These are phyloP conservation scores for Arabidopsis suecica DNA, from an alignment of 345 rosid genomes.

Conservation along the genomic window DNA sequence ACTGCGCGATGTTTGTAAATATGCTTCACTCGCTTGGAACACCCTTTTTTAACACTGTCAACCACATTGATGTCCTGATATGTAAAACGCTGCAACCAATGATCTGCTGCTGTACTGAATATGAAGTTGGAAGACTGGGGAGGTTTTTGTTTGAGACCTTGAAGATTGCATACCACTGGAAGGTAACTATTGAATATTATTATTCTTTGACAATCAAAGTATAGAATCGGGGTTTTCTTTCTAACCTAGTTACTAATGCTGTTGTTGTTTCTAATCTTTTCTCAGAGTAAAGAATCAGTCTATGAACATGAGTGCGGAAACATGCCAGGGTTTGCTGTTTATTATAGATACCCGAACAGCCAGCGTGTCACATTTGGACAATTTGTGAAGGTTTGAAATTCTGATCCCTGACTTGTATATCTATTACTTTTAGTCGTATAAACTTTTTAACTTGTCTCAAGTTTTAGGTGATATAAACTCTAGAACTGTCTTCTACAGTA, in stretches of 20 bases:
- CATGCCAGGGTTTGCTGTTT: conserved; percentile 99
- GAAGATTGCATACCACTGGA: conserved; percentile 97
- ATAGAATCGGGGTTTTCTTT: background rate
- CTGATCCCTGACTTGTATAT: conserved; percentile 10
- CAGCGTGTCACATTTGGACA: conserved; percentile 98
- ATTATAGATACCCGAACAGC: conserved; percentile 93
- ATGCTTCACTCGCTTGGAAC: conserved; percentile 98
- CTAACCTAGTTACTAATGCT: conserved; percentile 30
- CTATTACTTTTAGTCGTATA: conserved; percentile 3
- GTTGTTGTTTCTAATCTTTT: conserved; percentile 32
- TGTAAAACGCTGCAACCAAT: conserved; percentile 98
- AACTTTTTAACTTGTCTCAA: conserved; percentile 2
- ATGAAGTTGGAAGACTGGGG: conserved; percentile 97
- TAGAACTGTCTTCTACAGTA: background rate
- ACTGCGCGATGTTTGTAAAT: conserved; percentile 98
- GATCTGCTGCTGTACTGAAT: conserved; percentile 99
- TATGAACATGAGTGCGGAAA: conserved; percentile 97
- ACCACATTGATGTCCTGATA: conserved; percentile 96
- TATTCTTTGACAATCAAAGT: background rate
- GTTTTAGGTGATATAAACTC: conserved; percentile 16
- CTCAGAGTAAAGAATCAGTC: conserved; percentile 92
- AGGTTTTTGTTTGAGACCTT: conserved; percentile 90
- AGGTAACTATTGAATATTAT: conserved; percentile 55
- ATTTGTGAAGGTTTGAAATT: conserved; percentile 85
- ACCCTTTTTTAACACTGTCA: conserved; percentile 97